Evolutionary conservation across 352 stramenopile genomes (phyloP), one percentile per base, ranked within the genome.

Genomic region (Pythium grandisporangium): DNA sequence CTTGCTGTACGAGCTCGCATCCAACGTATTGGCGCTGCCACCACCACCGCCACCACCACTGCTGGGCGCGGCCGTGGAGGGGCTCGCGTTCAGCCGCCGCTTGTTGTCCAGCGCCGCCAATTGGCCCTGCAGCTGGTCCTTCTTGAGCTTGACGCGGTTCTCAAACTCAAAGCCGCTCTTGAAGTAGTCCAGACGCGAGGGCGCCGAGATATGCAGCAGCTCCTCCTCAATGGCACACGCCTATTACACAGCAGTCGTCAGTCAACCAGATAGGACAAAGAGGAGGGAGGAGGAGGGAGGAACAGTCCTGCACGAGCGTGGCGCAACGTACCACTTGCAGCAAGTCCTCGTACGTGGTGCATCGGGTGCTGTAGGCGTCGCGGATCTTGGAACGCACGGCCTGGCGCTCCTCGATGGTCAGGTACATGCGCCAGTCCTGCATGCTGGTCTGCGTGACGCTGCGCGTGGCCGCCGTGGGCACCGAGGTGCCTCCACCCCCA

Each of bases 121-220:
- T 47, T 93, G 79, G 10, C 80, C 80, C 58, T 93, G 77, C 30
- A 94, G 53, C 27, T 94, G 82, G 43, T 94, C 77, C 41, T 89
- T 88, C 65, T 94, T 94, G 38, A 93, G 62, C 52, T 91, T 90
- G 27, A 94, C 82, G 45, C 78, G 82, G 53, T 90, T 91, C 55
- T 94, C 78, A 51, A 94, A 94, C 64, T 93, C 79, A 51, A 91
- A 92, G 51, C 82, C 82, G 58, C 79, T 90, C 64, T 94, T 94
- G 42, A 94, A 94, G 66, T 94, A 94, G 47, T 94, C 82, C 6
- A 94, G 61, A 47, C 82, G 72, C 45, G 78, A 93, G 46, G 78
- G 82, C 23, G 82, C 78, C 40, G 82, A 88, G 42, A 94, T 94
- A 48, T 94, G 82, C 42, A 94, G 58, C 53, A 94, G 54, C 45